Conservation (phyloP, 306 rosid species). For the Rosa rugosa region DNA sequence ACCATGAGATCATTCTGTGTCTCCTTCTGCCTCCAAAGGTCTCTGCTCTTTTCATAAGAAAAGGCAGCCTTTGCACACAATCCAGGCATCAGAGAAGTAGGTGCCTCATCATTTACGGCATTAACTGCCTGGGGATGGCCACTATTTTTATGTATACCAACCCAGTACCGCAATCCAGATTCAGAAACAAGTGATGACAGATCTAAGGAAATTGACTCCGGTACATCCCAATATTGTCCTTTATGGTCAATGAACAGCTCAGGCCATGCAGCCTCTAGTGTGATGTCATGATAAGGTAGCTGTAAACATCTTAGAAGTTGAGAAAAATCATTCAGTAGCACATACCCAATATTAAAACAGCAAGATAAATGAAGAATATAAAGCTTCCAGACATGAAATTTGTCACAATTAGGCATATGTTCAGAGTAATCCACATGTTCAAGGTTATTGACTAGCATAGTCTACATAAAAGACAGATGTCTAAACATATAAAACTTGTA, state of each 20-base stretch:
- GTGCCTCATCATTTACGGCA: slow-evolving; percentile 39
- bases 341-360: slow-evolving; percentile 2
- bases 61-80: slow-evolving; percentile 77
- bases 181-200: slow-evolving; percentile 56
- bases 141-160: slow-evolving; percentile 72
- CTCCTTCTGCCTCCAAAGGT: slow-evolving; percentile 61
- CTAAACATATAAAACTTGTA: neutral
- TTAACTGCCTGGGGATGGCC: slow-evolving; percentile 61
- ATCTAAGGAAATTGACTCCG: slow-evolving; percentile 71
- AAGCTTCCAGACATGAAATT: neutral
- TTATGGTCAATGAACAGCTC: slow-evolving; percentile 83
- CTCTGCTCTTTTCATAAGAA: slow-evolving; percentile 58
- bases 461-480: neutral
- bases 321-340: slow-evolving; percentile 20
- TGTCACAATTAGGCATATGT: slow-evolving; percentile 1
- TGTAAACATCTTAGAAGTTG: slow-evolving; percentile 35
- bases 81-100: slow-evolving; percentile 67
- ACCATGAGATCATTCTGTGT: slow-evolving; percentile 26
- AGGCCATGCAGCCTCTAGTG: slow-evolving; percentile 89
- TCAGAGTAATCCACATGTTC: slow-evolving; percentile 1
- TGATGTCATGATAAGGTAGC: slow-evolving; percentile 77
- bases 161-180: slow-evolving; percentile 70
- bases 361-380: neutral
- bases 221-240: slow-evolving; percentile 90
- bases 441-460: neutral